phyloP scores from a whole-genome alignment of 352 stramenopile genomes.

The Phytophthora litchii region DNA sequence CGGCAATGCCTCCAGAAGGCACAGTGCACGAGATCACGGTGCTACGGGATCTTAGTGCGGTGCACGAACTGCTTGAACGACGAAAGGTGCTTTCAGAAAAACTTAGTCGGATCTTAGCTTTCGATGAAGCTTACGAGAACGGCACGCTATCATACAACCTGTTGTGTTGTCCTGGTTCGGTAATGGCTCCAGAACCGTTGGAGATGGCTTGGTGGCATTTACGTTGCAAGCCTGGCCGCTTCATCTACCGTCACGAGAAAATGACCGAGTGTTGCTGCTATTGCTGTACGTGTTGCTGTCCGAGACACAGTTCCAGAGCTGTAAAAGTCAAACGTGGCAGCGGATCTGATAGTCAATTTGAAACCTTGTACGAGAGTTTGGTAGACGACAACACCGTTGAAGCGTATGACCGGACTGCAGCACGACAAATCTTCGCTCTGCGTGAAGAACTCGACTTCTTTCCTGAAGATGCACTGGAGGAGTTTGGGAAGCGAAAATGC shows the following conservation, averaged over 20 bases:
- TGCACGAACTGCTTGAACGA: constrained; percentile 64
- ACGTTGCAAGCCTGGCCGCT: constrained; percentile 66
- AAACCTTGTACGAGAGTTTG: constrained; percentile 38
- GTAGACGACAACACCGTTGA: constrained; percentile 29
- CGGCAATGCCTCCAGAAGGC: constrained; percentile 41
- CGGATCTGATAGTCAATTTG: constrained; percentile 24
- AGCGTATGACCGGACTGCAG: constrained; percentile 24
- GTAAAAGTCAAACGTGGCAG: constrained; percentile 22
- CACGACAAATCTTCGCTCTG: constrained; percentile 38
- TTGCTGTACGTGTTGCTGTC: constrained; percentile 50
- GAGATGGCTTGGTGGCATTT: constrained; percentile 53
- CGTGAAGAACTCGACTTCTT: constrained; percentile 78
- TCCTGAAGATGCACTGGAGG: constrained; percentile 61
- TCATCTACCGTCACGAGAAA: constrained; percentile 48
- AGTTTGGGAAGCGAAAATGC: constrained; percentile 65
- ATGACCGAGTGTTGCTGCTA: constrained; percentile 46
- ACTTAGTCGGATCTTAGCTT: constrained; percentile 57
- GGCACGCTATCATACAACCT: constrained; percentile 68
- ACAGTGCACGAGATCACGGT: constrained; percentile 68
- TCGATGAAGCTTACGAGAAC: constrained; percentile 61
- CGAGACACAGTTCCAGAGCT: constrained; percentile 30
- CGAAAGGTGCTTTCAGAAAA: constrained; percentile 50
- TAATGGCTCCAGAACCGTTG: constrained; percentile 49
- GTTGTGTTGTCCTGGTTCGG: constrained; percentile 66
- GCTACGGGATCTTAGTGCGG: constrained; percentile 60